Base-by-base conservation (phyloP, 2,329 filamentous ascomycete genomes). In the Keithomyces neogunnii region DNA sequence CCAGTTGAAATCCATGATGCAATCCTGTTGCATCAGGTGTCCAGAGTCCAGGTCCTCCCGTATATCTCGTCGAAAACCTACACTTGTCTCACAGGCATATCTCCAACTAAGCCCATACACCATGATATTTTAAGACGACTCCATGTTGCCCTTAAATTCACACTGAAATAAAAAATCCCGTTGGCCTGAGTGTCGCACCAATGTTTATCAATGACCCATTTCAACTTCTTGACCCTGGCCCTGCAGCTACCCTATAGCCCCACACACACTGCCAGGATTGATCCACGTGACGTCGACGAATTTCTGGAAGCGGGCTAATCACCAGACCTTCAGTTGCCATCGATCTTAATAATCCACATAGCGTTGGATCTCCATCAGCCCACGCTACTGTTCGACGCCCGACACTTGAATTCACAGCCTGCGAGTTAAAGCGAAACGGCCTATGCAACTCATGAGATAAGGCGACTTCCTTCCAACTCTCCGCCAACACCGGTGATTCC, bases 401-500 rank as follows among this genome's bases (percentile, higher is more conserved):
- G 3, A 5, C 45, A 11, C 26, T 39, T 10, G 44, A 39, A 48
- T 13, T 28, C n/a, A 35, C 29, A 40, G 38, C 47, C 30, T 30
- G 30, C 38, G 51, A 57, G 53, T 45, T 47, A 46, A 53, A 42
- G 47, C 58, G 53, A 51, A 48, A 47, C 52, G 53, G 57, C 55
- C 56, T 56, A 56, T 55, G 57, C 59, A 59, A 53, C 66, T 56
- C 60, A 69, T 64, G 67, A 66, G 50, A 65, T 62, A 68, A 56
- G 53, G 57, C 56, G 60, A 58, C 57, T 53, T 50, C 54, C 49
- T 53, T 50, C 44, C 55, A 46, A 53, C 49, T 26, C 50, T 53
- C 52, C 54, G 51, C 58, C 56, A 57, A 58, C 56, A 55, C 64
- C 66, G 66, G 66, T 62, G 58, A 57, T 66, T 62, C 66, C 67